These are phyloP conservation scores for Lineolata rhizophorae DNA, from an alignment of 495 filamentous ascomycete species.

Conservation along the genomic window DNA sequence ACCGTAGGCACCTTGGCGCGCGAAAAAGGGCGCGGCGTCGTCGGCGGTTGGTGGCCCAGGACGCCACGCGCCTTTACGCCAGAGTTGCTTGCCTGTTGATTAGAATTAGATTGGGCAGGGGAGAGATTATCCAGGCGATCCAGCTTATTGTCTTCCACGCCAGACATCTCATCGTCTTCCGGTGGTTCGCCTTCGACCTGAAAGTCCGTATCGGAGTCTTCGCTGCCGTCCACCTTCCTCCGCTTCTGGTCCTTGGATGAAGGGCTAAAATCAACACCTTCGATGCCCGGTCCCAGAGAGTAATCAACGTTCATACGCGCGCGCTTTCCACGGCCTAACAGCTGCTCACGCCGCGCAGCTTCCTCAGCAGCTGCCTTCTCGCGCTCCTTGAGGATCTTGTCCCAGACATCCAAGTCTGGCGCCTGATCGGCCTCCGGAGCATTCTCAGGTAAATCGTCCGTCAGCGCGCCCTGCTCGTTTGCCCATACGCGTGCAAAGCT, in stretches of 20 bases:
- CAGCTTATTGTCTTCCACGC: neutral
- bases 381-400: conserved; percentile 62
- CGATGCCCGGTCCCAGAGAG: conserved; percentile 18
- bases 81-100: no score
- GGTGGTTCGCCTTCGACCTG: conserved; percentile 18
- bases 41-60: no score
- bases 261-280: no score
- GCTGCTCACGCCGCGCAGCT: conserved; percentile 36
- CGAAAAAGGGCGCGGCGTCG: no score
- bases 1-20: no score
- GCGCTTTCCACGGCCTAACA: conserved; percentile 66
- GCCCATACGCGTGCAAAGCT: conserved; percentile 85
- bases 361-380: conserved; percentile 54
- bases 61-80: no score
- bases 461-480: conserved; percentile 46
- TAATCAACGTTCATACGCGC: conserved; percentile 16
- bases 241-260: no score
- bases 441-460: no score
- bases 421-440: conserved; percentile 27
- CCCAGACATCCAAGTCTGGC: conserved; percentile 54
- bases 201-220: conserved; percentile 30
- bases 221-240: conserved; percentile 4
- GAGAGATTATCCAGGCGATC: no score
- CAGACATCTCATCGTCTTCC: conserved; percentile 3
- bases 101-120: no score